Conservation (phyloP, 176 grass and related monocot species). For the Paspalum vaginatum region DNA sequence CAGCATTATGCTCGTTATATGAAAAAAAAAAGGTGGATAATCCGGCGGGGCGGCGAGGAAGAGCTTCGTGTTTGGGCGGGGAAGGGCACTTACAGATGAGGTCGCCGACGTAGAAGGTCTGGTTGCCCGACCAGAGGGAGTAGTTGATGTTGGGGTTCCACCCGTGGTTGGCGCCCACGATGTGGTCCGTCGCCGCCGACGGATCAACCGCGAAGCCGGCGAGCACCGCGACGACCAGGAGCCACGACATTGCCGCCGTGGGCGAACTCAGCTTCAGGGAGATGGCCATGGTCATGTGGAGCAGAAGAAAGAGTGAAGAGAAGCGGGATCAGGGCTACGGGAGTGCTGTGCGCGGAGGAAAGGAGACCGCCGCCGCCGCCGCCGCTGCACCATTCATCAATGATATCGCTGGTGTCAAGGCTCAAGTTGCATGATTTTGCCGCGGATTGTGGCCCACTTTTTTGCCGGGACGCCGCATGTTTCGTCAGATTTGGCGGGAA, state of each 20-base stretch:
- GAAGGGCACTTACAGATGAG: constrained; percentile 68
- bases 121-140: constrained; percentile 79
- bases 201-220: constrained; percentile 3
- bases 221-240: constrained; percentile 27
- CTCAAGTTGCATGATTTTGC: not conserved
- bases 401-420: not conserved
- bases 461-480: not conserved
- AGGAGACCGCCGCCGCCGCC: not conserved
- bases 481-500: constrained; percentile 19
- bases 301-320: not conserved
- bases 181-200: constrained; percentile 74
- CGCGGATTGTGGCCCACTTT: not conserved
- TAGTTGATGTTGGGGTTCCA: constrained; percentile 99
- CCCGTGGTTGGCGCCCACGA: constrained; percentile 75
- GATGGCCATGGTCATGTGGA: not conserved
- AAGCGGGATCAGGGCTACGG: no score
- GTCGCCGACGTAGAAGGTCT: constrained; percentile 77
- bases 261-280: not conserved
- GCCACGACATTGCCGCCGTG: constrained; percentile 37
- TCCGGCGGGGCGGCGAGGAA: not conserved
- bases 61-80: not conserved
- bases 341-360: not conserved
- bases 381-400: constrained; percentile 2
- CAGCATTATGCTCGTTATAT: not conserved
- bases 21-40: not conserved